Evolutionary conservation across 2,329 filamentous ascomycete genomes (phyloP).

Genomic region (Dichotomopilus funicola): DNA sequence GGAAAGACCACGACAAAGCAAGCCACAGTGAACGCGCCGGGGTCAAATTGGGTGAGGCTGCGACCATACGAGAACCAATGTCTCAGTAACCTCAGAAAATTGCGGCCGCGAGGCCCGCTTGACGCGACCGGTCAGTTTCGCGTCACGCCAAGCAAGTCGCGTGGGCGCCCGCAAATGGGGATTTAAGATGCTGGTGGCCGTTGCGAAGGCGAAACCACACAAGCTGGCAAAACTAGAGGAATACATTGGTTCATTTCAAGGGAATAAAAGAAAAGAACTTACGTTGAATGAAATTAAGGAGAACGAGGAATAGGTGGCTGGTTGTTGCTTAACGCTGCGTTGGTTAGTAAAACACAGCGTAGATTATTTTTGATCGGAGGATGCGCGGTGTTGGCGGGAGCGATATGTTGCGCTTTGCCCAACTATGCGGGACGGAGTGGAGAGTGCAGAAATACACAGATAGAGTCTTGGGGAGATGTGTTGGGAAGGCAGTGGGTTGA

Average conservation of each 20-base stretch:
- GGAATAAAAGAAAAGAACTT: slow-evolving; percentile 25
- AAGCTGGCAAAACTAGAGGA: too few species aligned
- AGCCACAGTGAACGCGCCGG: too few species aligned
- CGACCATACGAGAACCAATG: too few species aligned
- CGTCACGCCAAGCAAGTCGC: too few species aligned
- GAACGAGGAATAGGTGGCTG: slow-evolving; percentile 7
- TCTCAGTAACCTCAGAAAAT: too few species aligned
- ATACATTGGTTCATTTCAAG: too few species aligned
- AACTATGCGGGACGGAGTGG: slow-evolving; percentile 7
- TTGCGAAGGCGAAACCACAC: too few species aligned
- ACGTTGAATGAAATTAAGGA: slow-evolving; percentile 29
- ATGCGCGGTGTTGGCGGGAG: slow-evolving; percentile 14
- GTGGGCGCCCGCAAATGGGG: too few species aligned
- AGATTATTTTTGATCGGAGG: slow-evolving; percentile 15
- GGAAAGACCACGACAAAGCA: neutral
- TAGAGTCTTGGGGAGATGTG: slow-evolving; percentile 6
- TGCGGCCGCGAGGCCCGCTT: too few species aligned
- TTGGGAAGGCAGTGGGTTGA: slow-evolving; percentile 3
- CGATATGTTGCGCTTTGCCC: neutral
- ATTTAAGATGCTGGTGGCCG: too few species aligned
- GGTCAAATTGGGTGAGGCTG: too few species aligned
- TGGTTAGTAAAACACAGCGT: slow-evolving; percentile 14
- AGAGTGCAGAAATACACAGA: slow-evolving; percentile 6
- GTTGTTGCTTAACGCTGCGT: slow-evolving; percentile 13
- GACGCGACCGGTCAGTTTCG: too few species aligned